Conservation (phyloP, 352 stramenopile genomes). For the Pythium phragmiticola region DNA sequence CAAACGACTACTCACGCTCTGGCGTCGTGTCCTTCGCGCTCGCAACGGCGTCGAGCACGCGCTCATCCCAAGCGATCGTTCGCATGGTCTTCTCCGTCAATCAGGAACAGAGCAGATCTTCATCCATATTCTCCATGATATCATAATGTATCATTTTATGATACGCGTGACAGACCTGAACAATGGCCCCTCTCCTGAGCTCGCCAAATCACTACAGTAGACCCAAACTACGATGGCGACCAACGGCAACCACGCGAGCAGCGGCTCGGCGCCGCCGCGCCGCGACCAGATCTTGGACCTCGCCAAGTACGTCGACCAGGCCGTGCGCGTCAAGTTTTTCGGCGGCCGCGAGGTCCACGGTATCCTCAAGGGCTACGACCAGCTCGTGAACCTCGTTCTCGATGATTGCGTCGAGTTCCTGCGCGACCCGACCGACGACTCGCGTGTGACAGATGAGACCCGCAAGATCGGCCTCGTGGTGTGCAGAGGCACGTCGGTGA, state of each 20-base stretch:
- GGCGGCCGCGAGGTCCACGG: conserved; percentile 92
- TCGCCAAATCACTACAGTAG: conserved; percentile 1
- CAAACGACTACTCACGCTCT: conserved; percentile 34
- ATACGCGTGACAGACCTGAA: not conserved
- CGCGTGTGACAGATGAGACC: conserved; percentile 89
- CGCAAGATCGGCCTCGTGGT: conserved; percentile 93
- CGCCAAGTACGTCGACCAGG: conserved; percentile 93
- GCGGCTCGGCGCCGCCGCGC: conserved; percentile 30
- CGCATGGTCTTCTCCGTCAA: conserved; percentile 16
- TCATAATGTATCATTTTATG: not conserved
- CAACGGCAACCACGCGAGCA: conserved; percentile 37
- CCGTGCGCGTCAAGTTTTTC: conserved; percentile 94
- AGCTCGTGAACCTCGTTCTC: conserved; percentile 96
- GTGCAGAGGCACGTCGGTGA: conserved; percentile 91
- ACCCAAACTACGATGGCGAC: conserved; percentile 45
- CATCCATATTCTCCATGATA: not conserved
- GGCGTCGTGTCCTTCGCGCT: conserved; percentile 32
- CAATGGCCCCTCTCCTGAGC: not conserved
- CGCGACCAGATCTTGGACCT: conserved; percentile 93
- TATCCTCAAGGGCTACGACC: conserved; percentile 95
- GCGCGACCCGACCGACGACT: conserved; percentile 89
- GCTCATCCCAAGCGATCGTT: conserved; percentile 56
- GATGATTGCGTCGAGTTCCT: conserved; percentile 96
- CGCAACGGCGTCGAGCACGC: conserved; percentile 51
- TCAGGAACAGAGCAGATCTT: not conserved